Conservation (phyloP, 2,329 filamentous ascomycete genomes). For the Pestalotiopsis sp. region DNA sequence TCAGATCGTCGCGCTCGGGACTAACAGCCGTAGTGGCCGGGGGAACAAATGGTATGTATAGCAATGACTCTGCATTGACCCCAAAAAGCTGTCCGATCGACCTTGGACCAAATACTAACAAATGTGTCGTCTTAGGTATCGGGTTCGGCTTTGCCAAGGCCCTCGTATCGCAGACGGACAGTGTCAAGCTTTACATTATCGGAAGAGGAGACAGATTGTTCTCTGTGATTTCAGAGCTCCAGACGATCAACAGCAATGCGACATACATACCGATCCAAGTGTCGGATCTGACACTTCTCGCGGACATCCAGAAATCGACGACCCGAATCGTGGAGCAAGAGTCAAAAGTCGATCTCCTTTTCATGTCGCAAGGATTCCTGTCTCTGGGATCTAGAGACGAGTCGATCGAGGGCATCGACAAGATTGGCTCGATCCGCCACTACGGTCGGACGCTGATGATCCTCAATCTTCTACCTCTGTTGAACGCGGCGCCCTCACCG, state of each 20-base stretch:
- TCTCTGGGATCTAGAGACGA: not conserved
- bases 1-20: not conserved
- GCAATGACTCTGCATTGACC: no score
- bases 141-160: not conserved
- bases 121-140: no score
- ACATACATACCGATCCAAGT: constrained; percentile 2
- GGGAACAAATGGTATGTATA: not conserved
- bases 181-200: constrained; percentile 1
- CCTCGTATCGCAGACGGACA: constrained; percentile 3
- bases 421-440: constrained; percentile 6
- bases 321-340: constrained; percentile 1
- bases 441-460: constrained; percentile 4
- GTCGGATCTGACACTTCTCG: constrained; percentile 5
- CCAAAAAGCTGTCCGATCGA: no score
- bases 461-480: constrained; percentile 2
- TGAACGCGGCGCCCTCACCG: not conserved
- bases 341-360: constrained; percentile 4
- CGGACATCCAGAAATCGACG: not conserved
- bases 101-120: no score
- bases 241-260: not conserved
- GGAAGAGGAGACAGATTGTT: not conserved
- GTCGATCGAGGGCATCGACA: not conserved
- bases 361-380: constrained; percentile 11
- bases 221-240: not conserved
- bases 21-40: not conserved